Conservation (phyloP, 768 basidiomycete genomes). For the Porpolomopsis calyptriformis region DNA sequence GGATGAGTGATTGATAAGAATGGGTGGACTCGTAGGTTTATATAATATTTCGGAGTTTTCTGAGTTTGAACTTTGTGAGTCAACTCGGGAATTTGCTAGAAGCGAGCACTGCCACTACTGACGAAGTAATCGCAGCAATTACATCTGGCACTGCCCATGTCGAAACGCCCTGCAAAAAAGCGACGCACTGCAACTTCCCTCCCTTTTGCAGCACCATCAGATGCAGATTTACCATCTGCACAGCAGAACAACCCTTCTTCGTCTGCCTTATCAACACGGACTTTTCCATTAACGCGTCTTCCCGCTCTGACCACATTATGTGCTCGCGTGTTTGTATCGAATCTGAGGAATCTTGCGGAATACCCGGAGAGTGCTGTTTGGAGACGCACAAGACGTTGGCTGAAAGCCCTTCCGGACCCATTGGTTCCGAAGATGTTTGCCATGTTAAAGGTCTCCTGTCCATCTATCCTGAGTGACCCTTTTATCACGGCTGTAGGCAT, state of each 20-base stretch:
- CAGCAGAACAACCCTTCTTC: slow-evolving; percentile 35
- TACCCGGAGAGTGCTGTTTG: slow-evolving; percentile 24
- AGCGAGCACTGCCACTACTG: not conserved
- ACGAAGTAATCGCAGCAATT: not conserved
- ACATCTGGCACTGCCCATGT: not conserved
- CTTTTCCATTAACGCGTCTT: slow-evolving; percentile 22
- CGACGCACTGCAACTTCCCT: too few relatives aligned
- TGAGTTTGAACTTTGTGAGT: not conserved
- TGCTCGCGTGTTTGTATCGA: slow-evolving; percentile 39
- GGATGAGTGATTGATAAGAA: not conserved
- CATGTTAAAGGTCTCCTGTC: slow-evolving; percentile 38
- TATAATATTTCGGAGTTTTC: not conserved
- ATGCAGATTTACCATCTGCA: slow-evolving; percentile 30
- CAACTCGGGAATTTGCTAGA: not conserved
- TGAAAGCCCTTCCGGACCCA: slow-evolving; percentile 42
- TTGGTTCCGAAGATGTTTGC: slow-evolving; percentile 41
- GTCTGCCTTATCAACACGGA: slow-evolving; percentile 38
- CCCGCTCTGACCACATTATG: slow-evolving; percentile 41
- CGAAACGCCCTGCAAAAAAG: too few relatives aligned
- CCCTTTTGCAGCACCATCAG: slow-evolving; percentile 34
- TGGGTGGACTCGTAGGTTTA: not conserved
- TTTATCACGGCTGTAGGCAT: slow-evolving; percentile 44
- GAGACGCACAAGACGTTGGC: slow-evolving; percentile 27
- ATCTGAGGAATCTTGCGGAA: slow-evolving; percentile 30
- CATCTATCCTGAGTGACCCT: slow-evolving; percentile 41